A percentile compares a stretch with the other conserved stretches of the same genome.
These are phyloP conservation scores for Fusarium oligoseptatum DNA, from an alignment of 2,329 filamentous ascomycete genomes.

Conservation along the genomic window DNA sequence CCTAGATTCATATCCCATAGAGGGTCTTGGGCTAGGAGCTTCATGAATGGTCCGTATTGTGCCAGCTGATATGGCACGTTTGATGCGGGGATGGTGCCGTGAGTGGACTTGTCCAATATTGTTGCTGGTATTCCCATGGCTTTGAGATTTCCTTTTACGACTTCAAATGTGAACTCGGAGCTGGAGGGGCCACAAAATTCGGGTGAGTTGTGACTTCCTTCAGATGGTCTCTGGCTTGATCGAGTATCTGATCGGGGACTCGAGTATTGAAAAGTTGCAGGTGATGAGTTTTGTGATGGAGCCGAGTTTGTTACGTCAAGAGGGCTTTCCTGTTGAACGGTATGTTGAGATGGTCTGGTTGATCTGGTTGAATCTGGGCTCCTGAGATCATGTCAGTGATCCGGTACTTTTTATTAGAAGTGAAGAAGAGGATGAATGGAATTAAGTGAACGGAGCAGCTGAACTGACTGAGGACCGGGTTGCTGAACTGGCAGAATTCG, in stretches of 20 bases:
- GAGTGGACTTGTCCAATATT: not conserved
- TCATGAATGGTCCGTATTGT: not conserved
- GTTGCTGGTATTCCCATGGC: not conserved
- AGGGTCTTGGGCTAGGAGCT: not conserved
- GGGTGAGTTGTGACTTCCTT: not conserved
- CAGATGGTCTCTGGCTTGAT: not conserved
- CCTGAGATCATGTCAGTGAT: not conserved
- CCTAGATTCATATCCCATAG: not conserved
- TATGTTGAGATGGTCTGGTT: not conserved
- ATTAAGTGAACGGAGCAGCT: not conserved
- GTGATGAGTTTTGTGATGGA: not conserved
- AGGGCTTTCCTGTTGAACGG: not conserved
- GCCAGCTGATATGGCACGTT: not conserved
- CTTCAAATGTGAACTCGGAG: not conserved
- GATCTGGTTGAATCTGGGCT: not conserved
- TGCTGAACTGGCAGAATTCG: not conserved
- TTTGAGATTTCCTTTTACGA: not conserved
- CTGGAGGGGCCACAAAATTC: not conserved
- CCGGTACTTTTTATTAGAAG: not conserved
- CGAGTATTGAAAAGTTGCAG: not conserved
- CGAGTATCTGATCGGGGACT: not conserved
- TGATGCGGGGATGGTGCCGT: not conserved
- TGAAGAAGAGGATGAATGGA: not conserved
- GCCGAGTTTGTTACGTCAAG: not conserved
- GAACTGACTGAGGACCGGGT: not conserved